These are phyloP conservation scores for Diaporthe citrichinensis DNA, from an alignment of 2,329 filamentous ascomycete species.

Conservation along the genomic window DNA sequence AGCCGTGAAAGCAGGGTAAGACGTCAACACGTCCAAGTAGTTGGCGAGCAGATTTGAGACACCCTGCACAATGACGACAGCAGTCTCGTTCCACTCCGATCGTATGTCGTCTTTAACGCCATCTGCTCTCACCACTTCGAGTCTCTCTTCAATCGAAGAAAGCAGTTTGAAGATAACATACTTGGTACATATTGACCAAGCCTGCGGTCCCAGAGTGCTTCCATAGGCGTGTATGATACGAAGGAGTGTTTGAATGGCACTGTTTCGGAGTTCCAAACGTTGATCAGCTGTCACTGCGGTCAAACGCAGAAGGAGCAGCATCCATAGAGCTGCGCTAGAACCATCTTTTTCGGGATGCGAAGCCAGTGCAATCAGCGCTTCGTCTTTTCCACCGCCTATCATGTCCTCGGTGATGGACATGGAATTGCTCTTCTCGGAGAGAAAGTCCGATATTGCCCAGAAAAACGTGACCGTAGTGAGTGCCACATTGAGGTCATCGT, in stretches of 20 bases:
- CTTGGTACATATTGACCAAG: conserved; percentile 88
- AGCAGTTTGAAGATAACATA: conserved; percentile 85
- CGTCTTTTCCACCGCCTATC: conserved; percentile 68
- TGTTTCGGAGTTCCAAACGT: conserved; percentile 83
- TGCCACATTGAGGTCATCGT: conserved; percentile 94
- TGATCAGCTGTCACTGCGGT: conserved; percentile 80
- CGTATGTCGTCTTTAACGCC: conserved; percentile 58
- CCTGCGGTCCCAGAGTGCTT: conserved; percentile 80
- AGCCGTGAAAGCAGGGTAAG: conserved; percentile 75
- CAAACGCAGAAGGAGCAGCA: conserved; percentile 79
- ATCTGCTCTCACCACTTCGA: conserved; percentile 57
- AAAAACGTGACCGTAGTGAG: conserved; percentile 96
- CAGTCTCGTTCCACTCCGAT: conserved; percentile 80
- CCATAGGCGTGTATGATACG: conserved; percentile 94
- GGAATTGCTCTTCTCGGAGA: conserved; percentile 72
- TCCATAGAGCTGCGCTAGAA: conserved; percentile 82
- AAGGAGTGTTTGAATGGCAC: conserved; percentile 90
- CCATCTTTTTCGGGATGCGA: conserved; percentile 70
- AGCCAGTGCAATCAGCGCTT: conserved; percentile 70
- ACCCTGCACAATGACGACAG: conserved; percentile 80
- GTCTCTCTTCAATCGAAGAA: conserved; percentile 74
- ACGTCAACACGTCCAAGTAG: conserved; percentile 80
- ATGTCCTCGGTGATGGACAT: conserved; percentile 72
- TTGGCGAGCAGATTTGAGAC: conserved; percentile 81
- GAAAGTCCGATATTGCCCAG: conserved; percentile 93